A percentile compares a stretch with the other conserved stretches of the same genome.
phyloP scores from a whole-genome alignment of 2,329 filamentous ascomycete species.

The Paracorniculantispora psalliotae region DNA sequence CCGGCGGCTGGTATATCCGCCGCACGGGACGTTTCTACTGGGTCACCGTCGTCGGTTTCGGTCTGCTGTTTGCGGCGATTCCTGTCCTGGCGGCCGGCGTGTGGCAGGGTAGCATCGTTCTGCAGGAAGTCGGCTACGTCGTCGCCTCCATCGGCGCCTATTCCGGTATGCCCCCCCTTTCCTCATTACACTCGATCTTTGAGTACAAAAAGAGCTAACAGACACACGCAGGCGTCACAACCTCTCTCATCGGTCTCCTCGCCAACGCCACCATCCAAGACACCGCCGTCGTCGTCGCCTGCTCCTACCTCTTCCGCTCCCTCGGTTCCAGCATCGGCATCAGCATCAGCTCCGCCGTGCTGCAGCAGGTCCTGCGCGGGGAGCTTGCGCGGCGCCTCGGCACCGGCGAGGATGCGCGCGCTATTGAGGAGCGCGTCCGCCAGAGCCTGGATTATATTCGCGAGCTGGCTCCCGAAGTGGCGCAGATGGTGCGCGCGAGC shows the following conservation, averaged over 20 bases:
- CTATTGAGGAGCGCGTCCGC: conserved; percentile 64
- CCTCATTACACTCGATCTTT: no score
- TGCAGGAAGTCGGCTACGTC: conserved; percentile 53
- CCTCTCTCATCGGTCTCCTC: conserved; percentile 65
- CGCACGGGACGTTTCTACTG: conserved; percentile 67
- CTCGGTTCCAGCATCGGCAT: conserved; percentile 73
- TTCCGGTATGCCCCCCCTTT: conserved; percentile 27
- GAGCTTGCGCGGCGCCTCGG: conserved; percentile 50
- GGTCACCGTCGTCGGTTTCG: conserved; percentile 57
- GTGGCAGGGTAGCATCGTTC: conserved; percentile 41
- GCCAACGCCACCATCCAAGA: conserved; percentile 63
- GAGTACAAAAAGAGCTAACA: conserved; percentile 9
- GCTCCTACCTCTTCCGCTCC: conserved; percentile 75
- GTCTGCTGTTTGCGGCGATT: conserved; percentile 47
- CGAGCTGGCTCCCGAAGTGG: conserved; percentile 55
- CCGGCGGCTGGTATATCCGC: conserved; percentile 62
- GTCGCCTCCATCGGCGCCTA: conserved; percentile 39
- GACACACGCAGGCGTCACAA: conserved; percentile 58
- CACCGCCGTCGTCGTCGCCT: conserved; percentile 71
- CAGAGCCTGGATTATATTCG: conserved; percentile 66
- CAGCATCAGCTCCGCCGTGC: conserved; percentile 64
- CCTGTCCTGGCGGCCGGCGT: conserved; percentile 48
- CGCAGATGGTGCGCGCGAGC: conserved; percentile 56
- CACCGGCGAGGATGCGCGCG: conserved; percentile 54
- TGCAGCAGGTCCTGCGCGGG: conserved; percentile 62